These are phyloP conservation scores for Lagenidium sp. DNA, from an alignment of 352 stramenopile species.

Conservation along the genomic window DNA sequence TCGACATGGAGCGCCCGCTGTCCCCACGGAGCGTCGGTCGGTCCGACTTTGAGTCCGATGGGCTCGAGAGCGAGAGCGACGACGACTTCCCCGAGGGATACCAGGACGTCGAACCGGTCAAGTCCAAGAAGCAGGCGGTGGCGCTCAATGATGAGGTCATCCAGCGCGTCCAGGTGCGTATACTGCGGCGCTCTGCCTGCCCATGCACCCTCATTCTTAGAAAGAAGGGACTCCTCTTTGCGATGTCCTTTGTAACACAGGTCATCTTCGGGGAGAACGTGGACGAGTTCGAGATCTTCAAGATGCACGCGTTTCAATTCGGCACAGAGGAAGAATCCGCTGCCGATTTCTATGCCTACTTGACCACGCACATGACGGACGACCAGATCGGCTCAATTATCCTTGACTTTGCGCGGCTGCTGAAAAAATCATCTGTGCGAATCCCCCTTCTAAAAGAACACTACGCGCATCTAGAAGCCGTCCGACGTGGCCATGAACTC, in stretches of 20 bases:
- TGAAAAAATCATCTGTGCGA: conserved; percentile 46
- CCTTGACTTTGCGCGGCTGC: conserved; percentile 67
- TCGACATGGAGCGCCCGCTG: conserved; percentile 17
- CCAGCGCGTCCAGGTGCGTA: conserved; percentile 37
- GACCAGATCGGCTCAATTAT: conserved; percentile 59
- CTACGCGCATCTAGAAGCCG: conserved; percentile 32
- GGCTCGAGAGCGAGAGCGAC: conserved; percentile 30
- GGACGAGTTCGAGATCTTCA: conserved; percentile 69
- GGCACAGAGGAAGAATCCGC: conserved; percentile 58
- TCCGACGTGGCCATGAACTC: conserved; percentile 1
- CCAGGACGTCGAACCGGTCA: conserved; percentile 70
- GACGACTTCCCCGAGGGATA: conserved; percentile 37
- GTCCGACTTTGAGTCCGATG: conserved; percentile 50
- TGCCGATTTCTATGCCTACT: conserved; percentile 56
- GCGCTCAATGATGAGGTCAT: conserved; percentile 78
- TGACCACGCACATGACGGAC: conserved; percentile 40
- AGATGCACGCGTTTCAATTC: conserved; percentile 64
- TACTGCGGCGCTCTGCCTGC: too few species aligned
- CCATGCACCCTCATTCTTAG: too few species aligned
- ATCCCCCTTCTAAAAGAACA: conserved; percentile 67
- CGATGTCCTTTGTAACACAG: background rate
- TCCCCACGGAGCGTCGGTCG: conserved; percentile 12
- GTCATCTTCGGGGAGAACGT: conserved; percentile 32
- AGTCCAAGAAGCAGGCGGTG: conserved; percentile 57
- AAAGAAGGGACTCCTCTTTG: background rate